Evolutionary conservation across 73 alveolate species (phyloP), one percentile per base, ranked within the genome.

Genomic region (Blepharisma japonicum): DNA sequence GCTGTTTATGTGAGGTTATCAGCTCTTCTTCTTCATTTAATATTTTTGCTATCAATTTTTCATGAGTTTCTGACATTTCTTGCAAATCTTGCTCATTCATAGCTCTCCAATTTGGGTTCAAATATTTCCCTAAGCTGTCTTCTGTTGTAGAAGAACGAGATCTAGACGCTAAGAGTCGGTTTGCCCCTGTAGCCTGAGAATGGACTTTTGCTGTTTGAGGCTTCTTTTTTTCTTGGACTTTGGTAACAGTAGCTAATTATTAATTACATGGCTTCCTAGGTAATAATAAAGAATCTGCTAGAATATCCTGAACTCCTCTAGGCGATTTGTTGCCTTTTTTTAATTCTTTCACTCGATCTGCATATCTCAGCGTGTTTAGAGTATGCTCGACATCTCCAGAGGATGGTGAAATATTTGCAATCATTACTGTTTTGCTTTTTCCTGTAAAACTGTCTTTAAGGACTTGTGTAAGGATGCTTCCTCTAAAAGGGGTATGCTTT

Each of bases 391-490:
- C 87, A 9, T 98, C 87, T 18, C 92, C 84, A 77, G 87, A 74
- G 48, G 97, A 92, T 6, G 99, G 99, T 51, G 99, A 93, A 45
- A 98, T 94, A 71, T 97, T 96, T 66, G 99, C 99, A 18, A 98
- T 98, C 99, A 98, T 98, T 66, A 91, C 96, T 11, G 99, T 98
- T 78, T 95, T 95, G 77, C 99, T 94, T 80, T 97, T 98, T 0
- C 99, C 99, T 32, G 95, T 93, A 79, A 98, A 98, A 55, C 99
- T 95, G 87, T 98, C 99, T 84, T 98, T 98, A 71, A 98, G 89
- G 38, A 97, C 99, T 67, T 87, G 92, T 2, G 99, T 97, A 78
- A 98, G 88, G 79, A 96, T 98, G 85, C 99, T 94, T 8, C 99
- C 99, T 80, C 99, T 92, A 79, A 98, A 98, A 18, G 99, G 99